phyloP scores from a whole-genome alignment of 225 moss, liverwort and hornwort genomes.

The Pseudisothecium myosuroides region DNA sequence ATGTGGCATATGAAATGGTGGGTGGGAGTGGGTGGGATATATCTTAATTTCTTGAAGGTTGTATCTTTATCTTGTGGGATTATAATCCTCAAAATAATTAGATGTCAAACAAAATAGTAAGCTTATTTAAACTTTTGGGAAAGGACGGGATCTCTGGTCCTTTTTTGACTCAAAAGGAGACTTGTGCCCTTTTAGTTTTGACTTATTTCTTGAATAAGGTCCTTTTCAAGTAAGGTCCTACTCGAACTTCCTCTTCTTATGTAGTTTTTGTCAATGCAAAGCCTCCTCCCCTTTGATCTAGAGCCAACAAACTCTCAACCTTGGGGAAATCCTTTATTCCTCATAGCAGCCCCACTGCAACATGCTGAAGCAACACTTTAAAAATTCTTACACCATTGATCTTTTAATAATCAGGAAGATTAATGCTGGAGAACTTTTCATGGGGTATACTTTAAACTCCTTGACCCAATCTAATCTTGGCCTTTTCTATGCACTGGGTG shows the following conservation, averaged over 20 bases:
- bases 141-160: not conserved
- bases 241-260: not conserved
- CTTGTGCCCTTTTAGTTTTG: too few species aligned
- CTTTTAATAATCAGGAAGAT: too few species aligned
- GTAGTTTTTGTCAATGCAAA: not conserved
- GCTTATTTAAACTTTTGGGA: not conserved
- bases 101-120: not conserved
- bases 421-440: too few species aligned
- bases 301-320: not conserved
- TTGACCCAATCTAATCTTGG: not conserved
- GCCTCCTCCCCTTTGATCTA: not conserved
- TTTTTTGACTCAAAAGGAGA: not conserved
- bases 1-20: not conserved
- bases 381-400: too few species aligned
- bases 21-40: not conserved
- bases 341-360: too few species aligned
- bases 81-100: not conserved
- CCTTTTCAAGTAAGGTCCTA: not conserved
- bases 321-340: not conserved
- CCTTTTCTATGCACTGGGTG: not conserved
- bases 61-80: not conserved
- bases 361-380: too few species aligned
- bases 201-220: not conserved
- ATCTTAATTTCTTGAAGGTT: not conserved
- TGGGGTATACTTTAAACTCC: not conserved